Percentiles rank a stretch among this genome's conserved stretches.
Conservation (phyloP, 176 grass and related monocot species). For the Luzula sylvatica region DNA sequence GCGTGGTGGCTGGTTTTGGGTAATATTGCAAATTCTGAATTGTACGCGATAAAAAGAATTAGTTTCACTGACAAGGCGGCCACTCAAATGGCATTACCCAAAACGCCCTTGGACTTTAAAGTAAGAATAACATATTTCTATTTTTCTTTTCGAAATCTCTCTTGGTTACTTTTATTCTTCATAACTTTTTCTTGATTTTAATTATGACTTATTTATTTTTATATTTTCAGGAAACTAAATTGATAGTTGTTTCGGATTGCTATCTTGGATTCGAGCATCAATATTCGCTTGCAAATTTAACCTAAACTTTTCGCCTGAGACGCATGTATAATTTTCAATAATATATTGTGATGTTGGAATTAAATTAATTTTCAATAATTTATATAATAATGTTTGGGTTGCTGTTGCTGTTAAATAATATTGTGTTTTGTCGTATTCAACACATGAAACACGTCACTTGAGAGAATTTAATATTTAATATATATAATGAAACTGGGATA, state of each 20-base stretch:
- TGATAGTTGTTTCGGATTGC: constrained; percentile 81
- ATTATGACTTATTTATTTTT: constrained; percentile 18
- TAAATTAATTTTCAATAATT: background rate
- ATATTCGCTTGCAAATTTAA: constrained; percentile 27
- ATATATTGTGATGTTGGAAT: background rate
- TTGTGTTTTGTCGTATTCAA: background rate
- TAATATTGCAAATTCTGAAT: constrained; percentile 52
- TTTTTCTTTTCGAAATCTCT: background rate
- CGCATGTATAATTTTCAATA: background rate
- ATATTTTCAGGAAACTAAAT: constrained; percentile 64
- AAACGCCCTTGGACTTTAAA: constrained; percentile 36
- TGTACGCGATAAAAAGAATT: constrained; percentile 92
- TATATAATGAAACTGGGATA: background rate
- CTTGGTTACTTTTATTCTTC: background rate
- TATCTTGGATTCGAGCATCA: constrained; percentile 83
- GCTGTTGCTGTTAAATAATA: too few species aligned
- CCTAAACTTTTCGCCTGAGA: constrained; percentile 12
- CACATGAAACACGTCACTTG: background rate
- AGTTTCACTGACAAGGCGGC: constrained; percentile 53
- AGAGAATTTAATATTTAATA: background rate
- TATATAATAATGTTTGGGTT: background rate
- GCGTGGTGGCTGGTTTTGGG: constrained; percentile 95
- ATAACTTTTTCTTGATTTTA: background rate
- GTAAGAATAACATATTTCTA: constrained; percentile 24
- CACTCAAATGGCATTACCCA: constrained; percentile 79